Evolutionary conservation across 2,329 filamentous ascomycete genomes (phyloP).

Genomic region (Aspergillus thermomutatus): DNA sequence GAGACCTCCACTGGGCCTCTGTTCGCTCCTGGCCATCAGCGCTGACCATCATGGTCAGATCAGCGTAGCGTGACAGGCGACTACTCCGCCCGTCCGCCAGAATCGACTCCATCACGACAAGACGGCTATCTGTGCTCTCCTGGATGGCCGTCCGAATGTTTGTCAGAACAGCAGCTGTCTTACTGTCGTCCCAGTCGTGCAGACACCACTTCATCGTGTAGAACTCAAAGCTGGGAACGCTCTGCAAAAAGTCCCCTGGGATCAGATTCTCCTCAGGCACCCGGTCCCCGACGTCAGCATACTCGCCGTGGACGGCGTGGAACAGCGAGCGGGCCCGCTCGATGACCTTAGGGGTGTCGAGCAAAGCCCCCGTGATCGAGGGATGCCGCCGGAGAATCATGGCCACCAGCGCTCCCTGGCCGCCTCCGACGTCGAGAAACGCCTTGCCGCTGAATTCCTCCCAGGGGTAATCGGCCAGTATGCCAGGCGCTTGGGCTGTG

Average conservation of each 20-base stretch:
- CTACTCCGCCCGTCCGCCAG: slow-evolving; percentile 27
- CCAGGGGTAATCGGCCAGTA: slow-evolving; percentile 31
- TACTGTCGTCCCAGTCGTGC: slow-evolving; percentile 41
- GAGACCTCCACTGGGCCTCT: not conserved
- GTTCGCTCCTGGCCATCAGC: slow-evolving; percentile 33
- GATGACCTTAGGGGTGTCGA: slow-evolving; percentile 36
- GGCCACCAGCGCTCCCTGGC: slow-evolving; percentile 38
- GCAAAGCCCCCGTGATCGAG: slow-evolving; percentile 32
- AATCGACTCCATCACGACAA: slow-evolving; percentile 16
- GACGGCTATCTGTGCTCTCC: not conserved
- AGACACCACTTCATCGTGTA: slow-evolving; percentile 43
- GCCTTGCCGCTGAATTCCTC: slow-evolving; percentile 30
- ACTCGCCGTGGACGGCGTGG: slow-evolving; percentile 24
- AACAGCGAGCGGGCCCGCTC: slow-evolving; percentile 28
- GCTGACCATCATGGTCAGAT: slow-evolving; percentile 44
- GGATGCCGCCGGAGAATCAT: slow-evolving; percentile 29
- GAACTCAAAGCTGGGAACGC: slow-evolving; percentile 29
- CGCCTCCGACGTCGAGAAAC: slow-evolving; percentile 42
- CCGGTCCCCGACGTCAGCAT: slow-evolving; percentile 30
- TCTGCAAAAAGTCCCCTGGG: slow-evolving; percentile 38
- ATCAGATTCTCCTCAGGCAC: slow-evolving; percentile 28
- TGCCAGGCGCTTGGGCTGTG: slow-evolving; percentile 37
- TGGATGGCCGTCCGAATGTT: slow-evolving; percentile 31
- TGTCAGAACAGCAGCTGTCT: slow-evolving; percentile 27
- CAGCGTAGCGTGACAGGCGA: slow-evolving; percentile 36